A percentile compares a stretch with the other conserved stretches of the same genome.
Evolutionary conservation across 352 stramenopile species (phyloP).

Genomic region (Blastocystis hominis): DNA sequence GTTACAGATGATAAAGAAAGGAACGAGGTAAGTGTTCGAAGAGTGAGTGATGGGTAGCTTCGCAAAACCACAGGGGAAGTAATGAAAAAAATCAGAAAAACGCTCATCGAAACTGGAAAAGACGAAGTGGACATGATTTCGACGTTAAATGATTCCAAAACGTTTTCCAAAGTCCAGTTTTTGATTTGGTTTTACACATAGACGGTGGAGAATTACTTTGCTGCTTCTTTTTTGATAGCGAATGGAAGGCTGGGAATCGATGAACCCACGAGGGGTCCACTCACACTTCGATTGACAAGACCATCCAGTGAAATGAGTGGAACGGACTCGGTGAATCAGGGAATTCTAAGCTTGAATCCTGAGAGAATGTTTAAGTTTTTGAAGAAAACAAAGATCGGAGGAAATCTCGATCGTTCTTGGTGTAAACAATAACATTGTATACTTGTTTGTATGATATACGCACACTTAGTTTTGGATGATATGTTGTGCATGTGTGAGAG

Average conservation of each 20-base stretch:
- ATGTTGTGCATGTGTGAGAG: too few species aligned
- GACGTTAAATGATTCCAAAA: neutral
- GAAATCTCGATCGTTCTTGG: too few species aligned
- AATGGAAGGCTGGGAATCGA: conserved; percentile 4
- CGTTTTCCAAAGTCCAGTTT: conserved; percentile 2
- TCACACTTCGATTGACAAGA: neutral
- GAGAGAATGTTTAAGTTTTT: neutral
- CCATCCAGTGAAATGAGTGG: neutral
- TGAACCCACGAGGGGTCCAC: neutral
- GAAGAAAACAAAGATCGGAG: neutral
- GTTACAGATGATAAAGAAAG: neutral
- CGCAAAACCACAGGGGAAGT: neutral
- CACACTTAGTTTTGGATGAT: too few species aligned
- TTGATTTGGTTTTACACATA: neutral
- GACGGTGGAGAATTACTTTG: conserved; percentile 35
- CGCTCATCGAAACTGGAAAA: neutral
- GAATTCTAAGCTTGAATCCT: conserved; percentile 14
- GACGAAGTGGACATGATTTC: conserved; percentile 24
- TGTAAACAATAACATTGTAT: too few species aligned
- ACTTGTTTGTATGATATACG: too few species aligned
- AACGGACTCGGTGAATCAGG: neutral
- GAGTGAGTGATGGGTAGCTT: neutral
- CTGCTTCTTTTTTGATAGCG: neutral
- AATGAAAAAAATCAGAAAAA: neutral
- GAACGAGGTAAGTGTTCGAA: neutral